Base-by-base conservation (phyloP, 495 filamentous ascomycete species). In the Bryoglossum gracile region DNA sequence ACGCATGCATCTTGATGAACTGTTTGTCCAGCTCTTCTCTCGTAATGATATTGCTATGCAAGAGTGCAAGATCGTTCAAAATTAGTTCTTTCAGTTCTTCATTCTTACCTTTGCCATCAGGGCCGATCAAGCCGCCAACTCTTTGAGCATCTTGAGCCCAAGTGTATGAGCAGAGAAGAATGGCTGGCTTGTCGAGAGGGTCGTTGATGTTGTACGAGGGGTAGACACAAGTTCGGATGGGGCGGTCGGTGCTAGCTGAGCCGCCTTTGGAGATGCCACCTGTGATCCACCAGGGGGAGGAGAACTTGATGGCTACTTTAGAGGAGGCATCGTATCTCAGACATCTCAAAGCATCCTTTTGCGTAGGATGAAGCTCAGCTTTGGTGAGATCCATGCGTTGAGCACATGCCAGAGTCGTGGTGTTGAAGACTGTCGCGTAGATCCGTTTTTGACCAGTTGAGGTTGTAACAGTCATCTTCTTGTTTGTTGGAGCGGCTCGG, bases 221-320 rank as follows among this genome's bases (percentile, higher is more conserved):
- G 26, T 43, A 43, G 39, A 43, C 39, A 6, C 14, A n/a, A 4
- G 18, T 43, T 43, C 39, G 23, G 21, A 43, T 43, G 14, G 39
- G 39, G n/a, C 23, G 39, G 26, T 43, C 39, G 21, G 9, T 43
- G 3, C 39, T 24, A 43, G 39, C 23, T 18, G 14, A 23, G 26
- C 39, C 39, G 23, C 39, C 39, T 13, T 43, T 14, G 22, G 11
- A 18, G 23, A 24, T 4, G 14, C 26, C 17, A n/a, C 9, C 11
- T 13, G 14, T 9, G 37, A 16, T 23, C 39, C 39, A 43, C 39
- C 39, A 43, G 16, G 39, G 6, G n/a, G 11, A 24, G 2, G 17
- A 24, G 21, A 43, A 43, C 21, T 43, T 43, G 39, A 43, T 43
- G 22, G 39, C 39, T n/a, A 43, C 39, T 43, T 43, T 43, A 24